These are phyloP conservation scores for Bremia lactucae DNA, from an alignment of 352 stramenopile species.

Conservation along the genomic window DNA sequence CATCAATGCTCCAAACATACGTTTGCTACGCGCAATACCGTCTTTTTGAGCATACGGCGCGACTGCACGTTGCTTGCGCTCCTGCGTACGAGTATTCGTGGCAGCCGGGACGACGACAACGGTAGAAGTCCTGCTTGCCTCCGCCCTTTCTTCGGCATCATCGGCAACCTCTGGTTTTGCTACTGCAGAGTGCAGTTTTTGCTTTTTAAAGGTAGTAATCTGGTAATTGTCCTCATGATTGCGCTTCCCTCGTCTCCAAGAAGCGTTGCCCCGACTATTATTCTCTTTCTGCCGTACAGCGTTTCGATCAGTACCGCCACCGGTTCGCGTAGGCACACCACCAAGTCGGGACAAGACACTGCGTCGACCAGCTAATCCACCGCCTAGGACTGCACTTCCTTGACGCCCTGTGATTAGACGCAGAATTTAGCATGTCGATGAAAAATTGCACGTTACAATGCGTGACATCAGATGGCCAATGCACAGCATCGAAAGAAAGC, in stretches of 20 bases:
- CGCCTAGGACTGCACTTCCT: slow-evolving; percentile 1
- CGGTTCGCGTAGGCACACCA: slow-evolving; percentile 13
- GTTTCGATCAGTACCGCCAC: slow-evolving; percentile 9
- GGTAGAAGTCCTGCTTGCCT: slow-evolving; percentile 4
- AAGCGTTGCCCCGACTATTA: slow-evolving; percentile 10
- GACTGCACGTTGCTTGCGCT: slow-evolving; percentile 42
- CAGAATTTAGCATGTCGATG: slow-evolving; percentile 7
- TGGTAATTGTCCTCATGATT: slow-evolving; percentile 16
- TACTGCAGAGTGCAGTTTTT: slow-evolving; percentile 32
- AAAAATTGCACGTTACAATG: slow-evolving; percentile 14
- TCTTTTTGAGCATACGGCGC: slow-evolving; percentile 53
- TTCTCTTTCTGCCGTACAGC: slow-evolving; percentile 21
- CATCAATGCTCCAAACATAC: slow-evolving; percentile 79
- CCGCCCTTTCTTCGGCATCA: slow-evolving; percentile 10
- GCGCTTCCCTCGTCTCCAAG: slow-evolving; percentile 23
- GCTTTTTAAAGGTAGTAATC: slow-evolving; percentile 21
- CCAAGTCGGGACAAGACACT: slow-evolving; percentile 29
- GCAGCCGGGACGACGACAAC: slow-evolving; percentile 6
- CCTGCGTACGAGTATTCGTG: slow-evolving; percentile 10
- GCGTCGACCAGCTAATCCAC: slow-evolving; percentile 1
- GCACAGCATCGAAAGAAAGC: background rate
- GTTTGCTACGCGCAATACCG: slow-evolving; percentile 51
- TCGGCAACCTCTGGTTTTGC: slow-evolving; percentile 16
- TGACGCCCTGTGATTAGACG: slow-evolving; percentile 13
- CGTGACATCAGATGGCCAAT: no score